Percentiles rank a stretch among this genome's conserved stretches.
Evolutionary conservation across 225 moss, liverwort and hornwort species (phyloP).

Genomic region (Climacium dendroides): DNA sequence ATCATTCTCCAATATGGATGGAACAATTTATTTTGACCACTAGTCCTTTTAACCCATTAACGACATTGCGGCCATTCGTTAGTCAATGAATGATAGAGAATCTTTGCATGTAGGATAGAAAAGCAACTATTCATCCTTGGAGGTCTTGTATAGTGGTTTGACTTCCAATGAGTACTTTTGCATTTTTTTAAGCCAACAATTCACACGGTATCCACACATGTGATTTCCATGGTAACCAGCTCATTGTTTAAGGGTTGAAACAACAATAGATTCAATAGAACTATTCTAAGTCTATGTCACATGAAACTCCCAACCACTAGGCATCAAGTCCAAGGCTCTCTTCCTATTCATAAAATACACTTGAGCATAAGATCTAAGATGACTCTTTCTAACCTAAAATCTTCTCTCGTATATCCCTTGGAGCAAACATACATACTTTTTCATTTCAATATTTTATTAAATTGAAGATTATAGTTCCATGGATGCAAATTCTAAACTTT

Average conservation of each 20-base stretch:
- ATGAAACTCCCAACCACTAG: rapidly evolving
- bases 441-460: neutral
- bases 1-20: neutral
- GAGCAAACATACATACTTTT: too few species aligned
- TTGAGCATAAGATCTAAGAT: neutral
- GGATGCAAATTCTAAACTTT: neutral
- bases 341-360: neutral
- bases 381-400: neutral
- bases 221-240: too few species aligned
- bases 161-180: too few species aligned
- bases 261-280: neutral
- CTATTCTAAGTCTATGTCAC: rapidly evolving
- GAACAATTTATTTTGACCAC: neutral
- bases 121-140: too few species aligned
- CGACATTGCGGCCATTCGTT: too few species aligned
- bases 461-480: neutral
- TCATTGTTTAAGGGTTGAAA: too few species aligned
- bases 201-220: too few species aligned
- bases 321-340: neutral
- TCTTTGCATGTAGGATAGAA: too few species aligned
- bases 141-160: too few species aligned
- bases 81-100: too few species aligned
- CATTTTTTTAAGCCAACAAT: too few species aligned
- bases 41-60: rapidly evolving
- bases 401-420: rapidly evolving